Conservation (phyloP, 75 land plant genomes). For the Ceratopteris richardii region DNA sequence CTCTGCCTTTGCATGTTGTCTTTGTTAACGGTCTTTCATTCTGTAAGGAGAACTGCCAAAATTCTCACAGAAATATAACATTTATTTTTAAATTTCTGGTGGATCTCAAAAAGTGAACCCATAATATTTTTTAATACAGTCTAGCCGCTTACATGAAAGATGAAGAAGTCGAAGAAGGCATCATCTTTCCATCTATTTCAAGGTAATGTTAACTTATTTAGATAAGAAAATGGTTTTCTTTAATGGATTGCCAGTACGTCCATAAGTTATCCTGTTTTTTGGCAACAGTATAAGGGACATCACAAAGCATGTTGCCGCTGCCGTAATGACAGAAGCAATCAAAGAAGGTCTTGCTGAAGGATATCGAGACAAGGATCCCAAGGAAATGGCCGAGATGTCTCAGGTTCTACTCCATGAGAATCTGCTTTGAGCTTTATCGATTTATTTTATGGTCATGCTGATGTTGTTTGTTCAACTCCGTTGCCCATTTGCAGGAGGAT, state of each 20-base stretch:
- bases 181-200: slow-evolving; percentile 78
- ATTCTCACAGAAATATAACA: no score
- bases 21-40: no score
- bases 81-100: no score
- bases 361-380: slow-evolving; percentile 60
- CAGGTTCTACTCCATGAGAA: slow-evolving; percentile 24
- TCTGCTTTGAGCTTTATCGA: neutral
- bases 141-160: slow-evolving; percentile 85
- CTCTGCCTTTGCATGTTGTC: no score
- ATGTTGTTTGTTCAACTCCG: neutral
- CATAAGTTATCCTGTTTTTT: neutral
- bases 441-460: slow-evolving; percentile 4
- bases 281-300: slow-evolving; percentile 74
- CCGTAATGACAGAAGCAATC: slow-evolving; percentile 80
- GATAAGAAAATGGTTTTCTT: no score
- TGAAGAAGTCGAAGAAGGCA: slow-evolving; percentile 66
- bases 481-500: slow-evolving; percentile 48
- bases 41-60: no score
- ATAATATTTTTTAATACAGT: no score
- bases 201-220: slow-evolving; percentile 35
- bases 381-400: slow-evolving; percentile 54
- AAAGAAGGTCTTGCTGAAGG: slow-evolving; percentile 92
- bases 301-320: slow-evolving; percentile 81
- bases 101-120: no score
- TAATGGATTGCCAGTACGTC: neutral